Percentiles rank a stretch among this genome's conserved stretches.
Conservation (phyloP, 108 stramenopile genomes). For the Nitzschia sp. region DNA sequence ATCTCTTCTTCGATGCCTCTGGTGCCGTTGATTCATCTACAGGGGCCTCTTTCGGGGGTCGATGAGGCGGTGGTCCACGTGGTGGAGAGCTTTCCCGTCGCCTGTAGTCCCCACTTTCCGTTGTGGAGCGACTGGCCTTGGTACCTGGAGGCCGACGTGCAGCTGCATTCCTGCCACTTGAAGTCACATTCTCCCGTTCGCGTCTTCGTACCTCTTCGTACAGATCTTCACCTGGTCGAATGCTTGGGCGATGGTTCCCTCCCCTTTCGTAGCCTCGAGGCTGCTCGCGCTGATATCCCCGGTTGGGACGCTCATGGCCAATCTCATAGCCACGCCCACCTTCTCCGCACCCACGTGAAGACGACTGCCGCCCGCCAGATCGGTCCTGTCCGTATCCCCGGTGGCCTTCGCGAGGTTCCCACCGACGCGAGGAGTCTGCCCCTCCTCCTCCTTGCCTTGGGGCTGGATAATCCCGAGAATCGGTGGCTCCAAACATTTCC, state of each 20-base stretch:
- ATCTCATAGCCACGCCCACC: conserved; percentile 5
- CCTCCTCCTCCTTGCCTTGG: conserved; percentile 12
- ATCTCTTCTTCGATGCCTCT: conserved; percentile 44
- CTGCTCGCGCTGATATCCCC: conserved; percentile 53
- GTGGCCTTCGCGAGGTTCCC: conserved; percentile 17
- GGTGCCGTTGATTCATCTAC: not conserved
- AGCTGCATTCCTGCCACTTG: conserved; percentile 45
- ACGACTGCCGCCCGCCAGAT: not conserved
- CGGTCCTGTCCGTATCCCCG: conserved; percentile 23
- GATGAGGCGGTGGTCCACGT: not conserved
- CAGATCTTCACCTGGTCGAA: conserved; percentile 42
- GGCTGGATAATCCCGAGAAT: conserved; percentile 7
- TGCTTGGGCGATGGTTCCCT: not conserved
- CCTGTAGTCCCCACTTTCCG: conserved; percentile 5
- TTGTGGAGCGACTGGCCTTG: conserved; percentile 39
- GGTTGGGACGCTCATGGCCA: conserved; percentile 10
- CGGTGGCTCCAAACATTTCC: conserved; percentile 50
- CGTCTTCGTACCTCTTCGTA: conserved; percentile 73
- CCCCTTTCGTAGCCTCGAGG: conserved; percentile 4
- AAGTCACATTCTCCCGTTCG: conserved; percentile 64
- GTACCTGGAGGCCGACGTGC: conserved; percentile 51
- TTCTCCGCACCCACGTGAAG: not conserved
- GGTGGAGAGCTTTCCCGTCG: not conserved
- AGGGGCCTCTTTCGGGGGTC: not conserved
- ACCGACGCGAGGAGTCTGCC: not conserved